A percentile compares a stretch with the other conserved stretches of the same genome.
Evolutionary conservation across 495 filamentous ascomycete genomes (phyloP).

Genomic region (Annulohypoxylon nitens): DNA sequence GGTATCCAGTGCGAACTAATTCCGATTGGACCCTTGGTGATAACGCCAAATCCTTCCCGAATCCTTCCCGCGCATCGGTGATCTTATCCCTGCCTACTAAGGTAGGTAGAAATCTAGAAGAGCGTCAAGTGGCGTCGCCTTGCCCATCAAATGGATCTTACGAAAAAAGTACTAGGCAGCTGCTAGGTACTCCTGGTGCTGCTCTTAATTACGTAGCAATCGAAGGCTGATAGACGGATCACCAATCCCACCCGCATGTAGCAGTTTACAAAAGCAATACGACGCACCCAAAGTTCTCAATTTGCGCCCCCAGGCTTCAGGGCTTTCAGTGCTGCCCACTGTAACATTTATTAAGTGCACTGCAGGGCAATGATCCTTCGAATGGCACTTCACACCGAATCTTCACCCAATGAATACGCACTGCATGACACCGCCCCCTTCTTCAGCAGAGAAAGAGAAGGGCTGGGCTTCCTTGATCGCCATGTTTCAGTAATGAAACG

Average conservation of each 20-base stretch:
- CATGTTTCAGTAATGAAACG: background rate
- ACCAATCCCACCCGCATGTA: background rate
- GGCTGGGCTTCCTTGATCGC: background rate
- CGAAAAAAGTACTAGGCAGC: too few relatives aligned
- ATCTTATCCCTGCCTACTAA: constrained; percentile 1
- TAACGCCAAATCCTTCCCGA: constrained; percentile 1
- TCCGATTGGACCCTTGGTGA: background rate
- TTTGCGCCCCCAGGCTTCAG: background rate
- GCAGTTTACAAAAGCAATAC: background rate
- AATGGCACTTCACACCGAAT: background rate
- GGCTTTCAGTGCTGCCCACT: background rate
- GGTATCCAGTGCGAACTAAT: background rate
- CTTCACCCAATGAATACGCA: background rate
- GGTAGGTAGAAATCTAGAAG: constrained; percentile 7
- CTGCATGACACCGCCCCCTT: background rate
- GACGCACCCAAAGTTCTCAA: background rate
- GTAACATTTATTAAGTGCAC: background rate
- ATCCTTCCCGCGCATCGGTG: background rate
- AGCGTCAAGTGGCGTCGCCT: background rate
- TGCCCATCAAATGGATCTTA: background rate
- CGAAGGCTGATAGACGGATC: background rate
- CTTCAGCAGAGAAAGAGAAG: background rate
- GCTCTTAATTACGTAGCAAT: background rate
- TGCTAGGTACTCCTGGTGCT: too few relatives aligned
- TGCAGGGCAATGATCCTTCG: background rate